These are phyloP conservation scores for Medicago lupulina DNA, from an alignment of 306 rosid species.

Conservation along the genomic window DNA sequence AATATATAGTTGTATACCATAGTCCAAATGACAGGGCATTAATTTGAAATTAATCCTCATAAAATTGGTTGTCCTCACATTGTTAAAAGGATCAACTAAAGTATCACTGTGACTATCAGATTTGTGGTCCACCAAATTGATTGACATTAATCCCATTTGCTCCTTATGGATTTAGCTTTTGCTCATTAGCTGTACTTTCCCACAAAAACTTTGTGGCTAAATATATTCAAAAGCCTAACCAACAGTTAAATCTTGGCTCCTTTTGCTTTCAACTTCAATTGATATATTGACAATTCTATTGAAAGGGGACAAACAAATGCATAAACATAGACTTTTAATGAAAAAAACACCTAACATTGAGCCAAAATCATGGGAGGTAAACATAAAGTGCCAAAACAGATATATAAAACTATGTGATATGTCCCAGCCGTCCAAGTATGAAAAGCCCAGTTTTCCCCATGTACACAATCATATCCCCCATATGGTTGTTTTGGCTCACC, in stretches of 20 bases:
- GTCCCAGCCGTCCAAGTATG: constrained; percentile 39
- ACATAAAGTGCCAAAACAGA: constrained; percentile 41
- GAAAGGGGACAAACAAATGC: constrained; percentile 42
- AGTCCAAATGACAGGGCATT: constrained; percentile 36
- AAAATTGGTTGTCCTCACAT: constrained; percentile 30
- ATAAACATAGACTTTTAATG: constrained; percentile 21
- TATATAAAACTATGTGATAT: not conserved
- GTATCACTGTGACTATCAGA: constrained; percentile 28
- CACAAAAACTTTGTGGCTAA: constrained; percentile 39
- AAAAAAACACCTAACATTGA: constrained; percentile 25
- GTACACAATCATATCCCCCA: constrained; percentile 32
- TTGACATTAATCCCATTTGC: constrained; percentile 58
- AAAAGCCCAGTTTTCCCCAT: constrained; percentile 25
- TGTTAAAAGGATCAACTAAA: constrained; percentile 47
- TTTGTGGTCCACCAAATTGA: constrained; percentile 58
- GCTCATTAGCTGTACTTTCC: constrained; percentile 54
- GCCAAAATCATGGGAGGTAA: constrained; percentile 44
- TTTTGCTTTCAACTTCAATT: constrained; percentile 47
- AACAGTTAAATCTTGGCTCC: constrained; percentile 47
- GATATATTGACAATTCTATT: constrained; percentile 41
- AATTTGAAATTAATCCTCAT: constrained; percentile 37
- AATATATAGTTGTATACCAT: constrained; percentile 28
- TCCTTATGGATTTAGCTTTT: constrained; percentile 40
- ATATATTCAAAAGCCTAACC: constrained; percentile 45
- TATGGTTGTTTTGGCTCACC: not conserved